A percentile compares a stretch with the other conserved stretches of the same genome.
These are phyloP conservation scores for Fusarium sororula DNA, from an alignment of 2,329 filamentous ascomycete genomes.

Conservation along the genomic window DNA sequence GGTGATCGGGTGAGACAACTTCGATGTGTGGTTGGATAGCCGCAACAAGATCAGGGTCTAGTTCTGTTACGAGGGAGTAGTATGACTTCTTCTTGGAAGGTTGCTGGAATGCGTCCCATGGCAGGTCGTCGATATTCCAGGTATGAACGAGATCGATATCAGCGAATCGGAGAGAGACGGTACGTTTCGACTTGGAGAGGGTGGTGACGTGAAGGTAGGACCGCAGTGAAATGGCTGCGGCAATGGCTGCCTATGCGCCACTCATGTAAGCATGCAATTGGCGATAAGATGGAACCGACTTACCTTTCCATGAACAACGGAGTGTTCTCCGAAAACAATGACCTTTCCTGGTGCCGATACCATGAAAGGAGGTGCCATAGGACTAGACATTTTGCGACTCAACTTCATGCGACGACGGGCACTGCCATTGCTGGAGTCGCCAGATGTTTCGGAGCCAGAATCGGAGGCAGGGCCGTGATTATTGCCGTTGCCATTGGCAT, in stretches of 20 bases:
- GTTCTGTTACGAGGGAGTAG: slow-evolving; percentile 84
- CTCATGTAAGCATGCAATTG: slow-evolving; percentile 31
- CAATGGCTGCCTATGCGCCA: slow-evolving; percentile 78
- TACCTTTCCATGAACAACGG: slow-evolving; percentile 96
- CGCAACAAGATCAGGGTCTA: slow-evolving; percentile 83
- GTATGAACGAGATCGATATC: slow-evolving; percentile 90
- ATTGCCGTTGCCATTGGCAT: slow-evolving; percentile 19
- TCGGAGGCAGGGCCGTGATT: slow-evolving; percentile 33
- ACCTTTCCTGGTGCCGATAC: slow-evolving; percentile 98
- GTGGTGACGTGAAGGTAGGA: slow-evolving; percentile 97
- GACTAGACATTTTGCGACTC: slow-evolving; percentile 67
- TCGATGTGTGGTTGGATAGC: slow-evolving; percentile 83
- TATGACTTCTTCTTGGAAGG: slow-evolving; percentile 93
- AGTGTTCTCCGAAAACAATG: slow-evolving; percentile 97
- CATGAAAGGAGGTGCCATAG: slow-evolving; percentile 91
- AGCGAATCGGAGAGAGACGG: slow-evolving; percentile 86
- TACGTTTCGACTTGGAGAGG: slow-evolving; percentile 89
- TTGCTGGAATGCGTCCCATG: slow-evolving; percentile 83
- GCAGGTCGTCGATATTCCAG: slow-evolving; percentile 92
- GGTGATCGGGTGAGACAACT: slow-evolving; percentile 71
- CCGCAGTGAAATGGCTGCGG: slow-evolving; percentile 91
- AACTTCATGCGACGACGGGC: slow-evolving; percentile 51
- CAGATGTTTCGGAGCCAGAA: slow-evolving; percentile 40
- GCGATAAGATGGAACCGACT: not conserved
- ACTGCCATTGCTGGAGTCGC: slow-evolving; percentile 47